Evolutionary conservation across 108 stramenopile genomes (phyloP).

Genomic region (Stephanodiscus triporus): DNA sequence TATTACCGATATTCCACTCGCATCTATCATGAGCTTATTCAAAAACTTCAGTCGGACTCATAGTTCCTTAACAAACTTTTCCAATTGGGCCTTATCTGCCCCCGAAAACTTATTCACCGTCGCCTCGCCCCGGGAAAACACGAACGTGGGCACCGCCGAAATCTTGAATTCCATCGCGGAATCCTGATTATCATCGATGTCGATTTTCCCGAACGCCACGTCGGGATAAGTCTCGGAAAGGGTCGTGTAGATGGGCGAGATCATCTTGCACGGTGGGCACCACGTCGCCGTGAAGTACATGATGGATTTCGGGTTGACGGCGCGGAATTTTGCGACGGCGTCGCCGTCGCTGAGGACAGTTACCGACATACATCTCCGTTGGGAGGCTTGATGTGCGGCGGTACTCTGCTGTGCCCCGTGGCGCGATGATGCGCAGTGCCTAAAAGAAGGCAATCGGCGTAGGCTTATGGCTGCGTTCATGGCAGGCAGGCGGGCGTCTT

Average conservation of each 20-base stretch:
- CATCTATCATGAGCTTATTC: no score
- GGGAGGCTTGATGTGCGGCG: background rate
- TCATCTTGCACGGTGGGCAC: constrained; percentile 76
- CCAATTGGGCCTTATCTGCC: constrained; percentile 64
- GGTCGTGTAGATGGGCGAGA: constrained; percentile 70
- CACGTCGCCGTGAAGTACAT: constrained; percentile 82
- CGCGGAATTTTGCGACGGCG: constrained; percentile 73
- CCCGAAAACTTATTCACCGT: constrained; percentile 66
- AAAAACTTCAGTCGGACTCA: no score
- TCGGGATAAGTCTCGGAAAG: constrained; percentile 65
- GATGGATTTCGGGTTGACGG: constrained; percentile 65
- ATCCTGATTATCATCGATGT: constrained; percentile 77
- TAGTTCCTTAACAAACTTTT: constrained; percentile 51
- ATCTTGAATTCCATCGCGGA: constrained; percentile 73
- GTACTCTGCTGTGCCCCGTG: background rate
- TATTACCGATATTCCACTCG: no score
- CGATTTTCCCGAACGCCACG: constrained; percentile 81
- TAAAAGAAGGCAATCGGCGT: constrained; percentile 14
- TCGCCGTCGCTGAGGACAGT: constrained; percentile 60
- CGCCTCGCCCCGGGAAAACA: constrained; percentile 62
- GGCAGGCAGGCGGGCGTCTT: no score
- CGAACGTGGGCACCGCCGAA: constrained; percentile 75
- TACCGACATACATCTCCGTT: constrained; percentile 68
- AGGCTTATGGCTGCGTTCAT: constrained; percentile 19
- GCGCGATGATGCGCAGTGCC: constrained; percentile 8